phyloP scores from a whole-genome alignment of 208 protist genomes.

The Acanthamoeba healyi region DNA sequence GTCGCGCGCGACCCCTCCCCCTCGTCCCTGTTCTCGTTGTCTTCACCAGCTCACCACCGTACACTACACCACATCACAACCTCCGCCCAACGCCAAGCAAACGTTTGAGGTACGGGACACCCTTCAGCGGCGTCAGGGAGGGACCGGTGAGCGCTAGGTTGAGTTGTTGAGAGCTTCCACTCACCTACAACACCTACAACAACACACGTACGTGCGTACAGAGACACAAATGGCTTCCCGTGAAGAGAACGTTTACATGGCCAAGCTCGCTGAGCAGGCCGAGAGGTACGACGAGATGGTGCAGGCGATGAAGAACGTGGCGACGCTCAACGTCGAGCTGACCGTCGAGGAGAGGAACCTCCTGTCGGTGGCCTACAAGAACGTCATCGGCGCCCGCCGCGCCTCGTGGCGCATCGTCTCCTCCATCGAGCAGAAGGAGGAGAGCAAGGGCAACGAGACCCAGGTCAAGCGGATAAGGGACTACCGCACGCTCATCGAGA shows the following conservation, averaged over 20 bases:
- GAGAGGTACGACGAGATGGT: conserved; percentile 98
- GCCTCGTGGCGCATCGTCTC: conserved; percentile 98
- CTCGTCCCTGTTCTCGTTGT: too few relatives aligned
- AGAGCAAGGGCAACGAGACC: conserved; percentile 91
- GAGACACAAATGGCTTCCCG: not conserved
- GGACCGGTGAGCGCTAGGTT: too few relatives aligned
- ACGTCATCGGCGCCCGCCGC: conserved; percentile 98
- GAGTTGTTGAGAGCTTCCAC: too few relatives aligned
- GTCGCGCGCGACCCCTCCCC: too few relatives aligned
- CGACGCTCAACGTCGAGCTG: conserved; percentile 93
- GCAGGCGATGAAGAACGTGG: conserved; percentile 96
- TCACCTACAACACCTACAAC: too few relatives aligned
- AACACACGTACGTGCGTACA: too few relatives aligned
- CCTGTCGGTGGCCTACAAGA: conserved; percentile 99
- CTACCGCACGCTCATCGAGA: conserved; percentile 95
- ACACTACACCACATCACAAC: too few relatives aligned
- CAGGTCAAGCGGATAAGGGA: conserved; percentile 93
- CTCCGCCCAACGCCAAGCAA: too few relatives aligned
- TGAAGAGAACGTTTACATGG: conserved; percentile 74
- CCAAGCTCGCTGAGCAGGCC: conserved; percentile 96
- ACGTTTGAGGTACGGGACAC: too few relatives aligned
- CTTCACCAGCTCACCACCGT: too few relatives aligned
- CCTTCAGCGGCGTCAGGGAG: too few relatives aligned
- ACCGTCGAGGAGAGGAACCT: conserved; percentile 98
- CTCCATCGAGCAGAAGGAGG: conserved; percentile 97